Percentiles rank a stretch among this genome's conserved stretches.
Conservation (phyloP, 352 stramenopile species). For the Paralagenidium karlingii region DNA sequence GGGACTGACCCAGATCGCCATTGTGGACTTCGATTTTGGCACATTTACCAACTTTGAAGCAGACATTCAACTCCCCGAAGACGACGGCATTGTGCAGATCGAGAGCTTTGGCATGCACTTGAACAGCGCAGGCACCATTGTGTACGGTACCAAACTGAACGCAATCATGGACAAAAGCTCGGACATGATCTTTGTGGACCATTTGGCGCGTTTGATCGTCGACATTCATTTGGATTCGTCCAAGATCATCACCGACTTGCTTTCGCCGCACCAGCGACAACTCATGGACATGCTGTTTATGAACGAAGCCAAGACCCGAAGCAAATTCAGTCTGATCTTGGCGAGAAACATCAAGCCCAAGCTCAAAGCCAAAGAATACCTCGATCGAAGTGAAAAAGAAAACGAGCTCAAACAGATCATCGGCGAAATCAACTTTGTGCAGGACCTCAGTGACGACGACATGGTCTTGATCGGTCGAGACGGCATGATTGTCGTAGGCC, state of each 20-base stretch:
- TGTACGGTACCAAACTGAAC: constrained; percentile 89
- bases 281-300: constrained; percentile 95
- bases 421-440: constrained; percentile 90
- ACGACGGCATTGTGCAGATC: constrained; percentile 92
- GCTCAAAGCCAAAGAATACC: constrained; percentile 90
- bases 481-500: constrained; percentile 87
- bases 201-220: constrained; percentile 92
- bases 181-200: constrained; percentile 94
- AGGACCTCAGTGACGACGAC: constrained; percentile 93
- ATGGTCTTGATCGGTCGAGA: constrained; percentile 92
- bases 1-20: constrained; percentile 93
- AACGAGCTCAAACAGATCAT: constrained; percentile 96
- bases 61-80: constrained; percentile 91
- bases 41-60: constrained; percentile 98
- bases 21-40: constrained; percentile 96
- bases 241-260: constrained; percentile 92
- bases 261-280: constrained; percentile 89
- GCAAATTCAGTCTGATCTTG: constrained; percentile 97
- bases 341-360: constrained; percentile 94
- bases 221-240: constrained; percentile 94
- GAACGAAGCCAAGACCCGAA: constrained; percentile 86
- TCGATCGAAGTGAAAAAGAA: constrained; percentile 94
- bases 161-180: constrained; percentile 95
- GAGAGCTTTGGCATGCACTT: constrained; percentile 93
- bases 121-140: constrained; percentile 62